These are phyloP conservation scores for Leishmania tarentolae DNA, from an alignment of 208 protist species.

Conservation along the genomic window DNA sequence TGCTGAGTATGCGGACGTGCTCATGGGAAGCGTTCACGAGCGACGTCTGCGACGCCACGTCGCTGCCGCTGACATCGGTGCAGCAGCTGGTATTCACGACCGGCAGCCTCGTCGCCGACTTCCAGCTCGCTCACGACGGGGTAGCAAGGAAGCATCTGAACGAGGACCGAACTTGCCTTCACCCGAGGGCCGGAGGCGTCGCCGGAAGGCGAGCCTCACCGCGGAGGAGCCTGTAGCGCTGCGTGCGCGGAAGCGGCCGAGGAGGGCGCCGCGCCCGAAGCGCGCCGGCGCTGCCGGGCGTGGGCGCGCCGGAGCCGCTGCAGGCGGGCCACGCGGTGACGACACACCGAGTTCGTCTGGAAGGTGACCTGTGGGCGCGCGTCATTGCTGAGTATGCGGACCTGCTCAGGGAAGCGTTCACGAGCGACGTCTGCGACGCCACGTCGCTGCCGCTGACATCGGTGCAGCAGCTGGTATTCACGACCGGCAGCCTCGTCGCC, in stretches of 20 bases:
- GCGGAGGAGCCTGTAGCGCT: not conserved
- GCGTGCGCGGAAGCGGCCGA: not conserved
- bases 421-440: slow-evolving; percentile 39
- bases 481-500: slow-evolving; percentile 28
- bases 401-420: slow-evolving; percentile 41
- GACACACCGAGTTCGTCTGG: slow-evolving; percentile 40
- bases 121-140: slow-evolving; percentile 22
- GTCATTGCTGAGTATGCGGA: slow-evolving; percentile 31
- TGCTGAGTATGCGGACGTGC: slow-evolving; percentile 19
- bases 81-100: slow-evolving; percentile 18
- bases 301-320: slow-evolving; percentile 1
- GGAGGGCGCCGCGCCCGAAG: too few relatives aligned
- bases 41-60: slow-evolving; percentile 39
- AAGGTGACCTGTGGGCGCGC: slow-evolving; percentile 45
- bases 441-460: slow-evolving; percentile 6
- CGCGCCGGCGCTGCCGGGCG: not conserved
- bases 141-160: slow-evolving; percentile 22
- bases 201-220: too few relatives aligned
- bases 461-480: slow-evolving; percentile 19
- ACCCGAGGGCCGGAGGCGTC: too few relatives aligned
- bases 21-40: slow-evolving; percentile 40
- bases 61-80: slow-evolving; percentile 6
- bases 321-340: slow-evolving; percentile 12
- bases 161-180: too few relatives aligned
- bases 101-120: slow-evolving; percentile 35